phyloP scores from a whole-genome alignment of 768 basidiomycete species.

The Lyophyllum decastes region DNA sequence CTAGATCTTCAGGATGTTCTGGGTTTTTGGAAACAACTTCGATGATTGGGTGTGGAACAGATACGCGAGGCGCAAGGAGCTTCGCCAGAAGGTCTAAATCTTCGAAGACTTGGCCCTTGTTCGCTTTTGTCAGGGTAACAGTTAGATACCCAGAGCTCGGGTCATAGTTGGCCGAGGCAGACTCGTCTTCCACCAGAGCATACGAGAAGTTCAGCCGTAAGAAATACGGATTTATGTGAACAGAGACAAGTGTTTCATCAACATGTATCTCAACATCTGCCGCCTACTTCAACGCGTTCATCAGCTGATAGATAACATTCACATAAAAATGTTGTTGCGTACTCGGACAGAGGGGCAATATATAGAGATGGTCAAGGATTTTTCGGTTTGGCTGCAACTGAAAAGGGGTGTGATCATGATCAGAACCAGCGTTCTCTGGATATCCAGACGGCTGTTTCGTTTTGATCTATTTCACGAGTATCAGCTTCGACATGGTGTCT shows the following conservation, averaged over 20 bases:
- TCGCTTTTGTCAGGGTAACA: slow-evolving; percentile 70
- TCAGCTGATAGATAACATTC: slow-evolving; percentile 10
- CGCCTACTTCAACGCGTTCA: slow-evolving; percentile 53
- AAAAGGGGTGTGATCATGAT: slow-evolving; percentile 79
- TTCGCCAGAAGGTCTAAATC: slow-evolving; percentile 82
- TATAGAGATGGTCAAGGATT: slow-evolving; percentile 55
- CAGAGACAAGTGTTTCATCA: slow-evolving; percentile 65
- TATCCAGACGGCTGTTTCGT: not conserved
- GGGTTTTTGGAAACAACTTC: slow-evolving; percentile 51
- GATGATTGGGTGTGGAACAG: slow-evolving; percentile 42
- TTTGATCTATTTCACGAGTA: not conserved
- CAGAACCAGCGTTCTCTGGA: not conserved
- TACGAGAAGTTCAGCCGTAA: slow-evolving; percentile 78
- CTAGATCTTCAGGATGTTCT: slow-evolving; percentile 1
- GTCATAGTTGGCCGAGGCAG: slow-evolving; percentile 73
- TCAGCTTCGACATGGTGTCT: not conserved
- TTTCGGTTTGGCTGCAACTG: slow-evolving; percentile 62
- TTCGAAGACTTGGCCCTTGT: slow-evolving; percentile 64
- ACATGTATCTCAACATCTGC: slow-evolving; percentile 80
- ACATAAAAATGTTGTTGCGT: slow-evolving; percentile 26
- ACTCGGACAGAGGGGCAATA: slow-evolving; percentile 78
- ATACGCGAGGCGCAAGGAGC: slow-evolving; percentile 66
- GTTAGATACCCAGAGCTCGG: slow-evolving; percentile 77
- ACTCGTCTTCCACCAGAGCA: slow-evolving; percentile 65
- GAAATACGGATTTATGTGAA: slow-evolving; percentile 85